phyloP scores from a whole-genome alignment of 805 yeast species.

The Torulaspora franciscae region DNA sequence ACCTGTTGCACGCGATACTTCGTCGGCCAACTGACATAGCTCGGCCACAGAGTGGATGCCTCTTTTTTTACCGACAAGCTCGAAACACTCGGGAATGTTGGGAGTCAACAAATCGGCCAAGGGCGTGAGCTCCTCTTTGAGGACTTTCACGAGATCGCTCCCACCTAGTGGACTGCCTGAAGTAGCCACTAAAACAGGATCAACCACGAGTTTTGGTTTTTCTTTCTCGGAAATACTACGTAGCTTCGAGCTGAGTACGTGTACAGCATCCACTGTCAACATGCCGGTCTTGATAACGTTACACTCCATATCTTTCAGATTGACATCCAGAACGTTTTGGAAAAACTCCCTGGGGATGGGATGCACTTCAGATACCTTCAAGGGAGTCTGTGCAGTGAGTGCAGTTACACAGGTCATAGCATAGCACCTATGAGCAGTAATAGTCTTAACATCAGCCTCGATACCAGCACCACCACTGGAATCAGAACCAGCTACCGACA shows the following conservation, averaged over 20 bases:
- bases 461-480: conserved; percentile 90
- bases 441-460: conserved; percentile 81
- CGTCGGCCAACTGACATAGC: conserved; percentile 37
- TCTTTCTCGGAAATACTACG: conserved; percentile 31
- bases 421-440: conserved; percentile 68
- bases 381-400: conserved; percentile 70
- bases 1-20: conserved; percentile 38
- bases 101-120: conserved; percentile 67
- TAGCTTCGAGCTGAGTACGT: conserved; percentile 40
- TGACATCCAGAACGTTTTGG: conserved; percentile 45
- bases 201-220: conserved; percentile 52
- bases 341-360: conserved; percentile 44
- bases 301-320: conserved; percentile 55
- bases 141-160: conserved; percentile 36
- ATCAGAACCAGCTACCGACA: conserved; percentile 70
- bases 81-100: conserved; percentile 61
- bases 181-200: conserved; percentile 82
- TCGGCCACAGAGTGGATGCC: conserved; percentile 39
- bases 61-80: conserved; percentile 29
- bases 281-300: conserved; percentile 78
- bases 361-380: conserved; percentile 40
- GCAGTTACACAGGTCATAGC: conserved; percentile 76
- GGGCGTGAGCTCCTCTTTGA: conserved; percentile 45
- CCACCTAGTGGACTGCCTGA: conserved; percentile 62
- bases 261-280: conserved; percentile 54